Percentiles rank a stretch among this genome's conserved stretches.
phyloP scores from a whole-genome alignment of 2,329 filamentous ascomycete species.

The Parasarocladium wereldwijsianum region DNA sequence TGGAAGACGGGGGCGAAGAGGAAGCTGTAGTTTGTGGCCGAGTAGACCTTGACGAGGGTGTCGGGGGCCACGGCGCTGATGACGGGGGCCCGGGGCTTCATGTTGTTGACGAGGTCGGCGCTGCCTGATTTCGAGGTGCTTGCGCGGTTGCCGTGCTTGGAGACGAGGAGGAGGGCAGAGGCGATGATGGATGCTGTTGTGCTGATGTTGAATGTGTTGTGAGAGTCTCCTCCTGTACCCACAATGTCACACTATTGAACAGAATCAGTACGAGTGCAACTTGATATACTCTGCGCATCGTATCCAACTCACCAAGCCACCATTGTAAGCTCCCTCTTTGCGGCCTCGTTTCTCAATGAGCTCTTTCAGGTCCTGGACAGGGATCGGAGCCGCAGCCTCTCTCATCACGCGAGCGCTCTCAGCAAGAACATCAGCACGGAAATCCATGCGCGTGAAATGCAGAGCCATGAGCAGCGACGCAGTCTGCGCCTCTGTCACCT shows the following conservation, averaged over 20 bases:
- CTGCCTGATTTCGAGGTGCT: constrained; percentile 93
- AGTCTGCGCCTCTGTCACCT: constrained; percentile 75
- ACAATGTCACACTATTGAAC: constrained; percentile 80
- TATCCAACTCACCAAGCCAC: constrained; percentile 57
- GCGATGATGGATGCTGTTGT: constrained; percentile 90
- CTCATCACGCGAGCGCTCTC: constrained; percentile 78
- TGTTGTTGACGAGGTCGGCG: constrained; percentile 73
- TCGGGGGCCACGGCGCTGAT: constrained; percentile 59
- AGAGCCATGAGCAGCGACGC: constrained; percentile 79
- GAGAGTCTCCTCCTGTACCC: constrained; percentile 87
- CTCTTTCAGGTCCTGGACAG: constrained; percentile 43
- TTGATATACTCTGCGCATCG: not conserved
- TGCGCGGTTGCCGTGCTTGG: constrained; percentile 92
- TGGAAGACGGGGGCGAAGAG: constrained; percentile 94
- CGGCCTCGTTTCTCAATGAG: constrained; percentile 46
- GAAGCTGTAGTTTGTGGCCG: constrained; percentile 79
- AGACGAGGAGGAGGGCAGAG: constrained; percentile 69
- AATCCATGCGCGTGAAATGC: constrained; percentile 80
- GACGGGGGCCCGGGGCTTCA: constrained; percentile 56
- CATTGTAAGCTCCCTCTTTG: constrained; percentile 60
- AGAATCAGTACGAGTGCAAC: constrained; percentile 4
- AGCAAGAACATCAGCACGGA: constrained; percentile 71
- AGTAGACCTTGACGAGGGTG: constrained; percentile 61
- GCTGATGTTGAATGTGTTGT: constrained; percentile 97
- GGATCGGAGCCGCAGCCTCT: constrained; percentile 58